These are phyloP conservation scores for Lecanosticta acicola DNA, from an alignment of 2,329 filamentous ascomycete species.

Conservation along the genomic window DNA sequence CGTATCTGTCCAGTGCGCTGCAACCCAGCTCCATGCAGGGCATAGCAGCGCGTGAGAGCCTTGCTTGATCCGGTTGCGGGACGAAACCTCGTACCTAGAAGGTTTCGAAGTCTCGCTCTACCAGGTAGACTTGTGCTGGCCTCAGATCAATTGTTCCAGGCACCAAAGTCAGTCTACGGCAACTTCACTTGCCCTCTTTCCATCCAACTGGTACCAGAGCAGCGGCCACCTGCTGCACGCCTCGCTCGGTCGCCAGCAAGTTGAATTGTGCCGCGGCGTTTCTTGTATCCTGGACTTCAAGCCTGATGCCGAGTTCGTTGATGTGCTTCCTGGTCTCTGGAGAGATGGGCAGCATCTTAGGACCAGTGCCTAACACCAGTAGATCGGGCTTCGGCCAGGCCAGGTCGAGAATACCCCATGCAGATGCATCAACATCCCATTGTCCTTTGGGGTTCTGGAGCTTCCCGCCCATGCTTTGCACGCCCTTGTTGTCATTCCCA, in stretches of 20 bases:
- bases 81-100: too few relatives aligned
- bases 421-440: conserved; percentile 66
- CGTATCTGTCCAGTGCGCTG: too few relatives aligned
- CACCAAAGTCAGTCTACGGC: not conserved
- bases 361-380: conserved; percentile 81
- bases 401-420: conserved; percentile 69
- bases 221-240: conserved; percentile 76
- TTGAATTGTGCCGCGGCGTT: conserved; percentile 96
- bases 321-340: conserved; percentile 67
- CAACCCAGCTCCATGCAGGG: not conserved
- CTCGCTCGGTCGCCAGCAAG: conserved; percentile 86
- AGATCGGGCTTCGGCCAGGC: conserved; percentile 92
- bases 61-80: too few relatives aligned
- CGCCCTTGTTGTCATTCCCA: conserved; percentile 33
- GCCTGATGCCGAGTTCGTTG: conserved; percentile 69
- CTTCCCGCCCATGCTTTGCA: conserved; percentile 33
- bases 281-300: conserved; percentile 85
- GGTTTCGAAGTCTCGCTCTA: too few relatives aligned
- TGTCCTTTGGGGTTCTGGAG: conserved; percentile 73
- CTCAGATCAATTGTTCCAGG: not conserved
- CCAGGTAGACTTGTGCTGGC: too few relatives aligned
- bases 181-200: conserved; percentile 49
- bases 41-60: not conserved
- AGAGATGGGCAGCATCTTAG: conserved; percentile 67
- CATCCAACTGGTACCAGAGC: conserved; percentile 83